Percentiles rank a stretch among this genome's conserved stretches.
phyloP scores from a whole-genome alignment of 75 land plant species.

The Selaginella tamariscina region DNA sequence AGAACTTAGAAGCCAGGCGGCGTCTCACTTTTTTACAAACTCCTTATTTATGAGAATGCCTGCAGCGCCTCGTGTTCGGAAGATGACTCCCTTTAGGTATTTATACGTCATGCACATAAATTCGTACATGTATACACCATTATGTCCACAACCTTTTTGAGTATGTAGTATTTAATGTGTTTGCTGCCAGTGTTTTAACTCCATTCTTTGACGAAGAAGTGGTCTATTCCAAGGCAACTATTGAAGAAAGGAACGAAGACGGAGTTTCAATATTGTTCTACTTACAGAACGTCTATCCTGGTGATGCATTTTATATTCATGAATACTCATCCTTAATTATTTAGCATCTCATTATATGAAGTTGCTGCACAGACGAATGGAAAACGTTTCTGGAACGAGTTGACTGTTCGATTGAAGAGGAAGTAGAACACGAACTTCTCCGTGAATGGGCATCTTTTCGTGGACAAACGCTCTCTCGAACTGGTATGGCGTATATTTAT shows the following conservation, averaged over 20 bases:
- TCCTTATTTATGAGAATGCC: constrained; percentile 11
- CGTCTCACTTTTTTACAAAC: background rate
- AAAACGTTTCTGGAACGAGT: constrained; percentile 76
- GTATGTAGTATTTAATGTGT: no score
- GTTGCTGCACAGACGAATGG: constrained; percentile 71
- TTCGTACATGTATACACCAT: background rate
- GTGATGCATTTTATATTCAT: no score
- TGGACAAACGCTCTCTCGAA: constrained; percentile 89
- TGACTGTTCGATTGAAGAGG: constrained; percentile 28
- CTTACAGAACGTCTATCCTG: constrained; percentile 77
- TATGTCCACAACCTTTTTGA: background rate
- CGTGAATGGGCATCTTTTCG: constrained; percentile 92
- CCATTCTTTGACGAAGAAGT: constrained; percentile 76
- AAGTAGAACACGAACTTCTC: constrained; percentile 46
- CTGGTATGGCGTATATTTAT: constrained; percentile 99
- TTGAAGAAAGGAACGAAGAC: constrained; percentile 43
- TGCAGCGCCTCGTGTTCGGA: constrained; percentile 9
- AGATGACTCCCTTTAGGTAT: constrained; percentile 1
- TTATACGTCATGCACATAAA: background rate
- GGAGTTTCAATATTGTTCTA: constrained; percentile 59
- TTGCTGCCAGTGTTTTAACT: constrained; percentile 60
- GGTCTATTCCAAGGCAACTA: constrained; percentile 38
- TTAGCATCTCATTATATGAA: background rate
- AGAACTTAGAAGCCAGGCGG: constrained; percentile 22
- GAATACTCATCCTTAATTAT: background rate